A percentile compares a stretch with the other conserved stretches of the same genome.
Conservation (phyloP, 805 yeast genomes). For the Torulaspora franciscae region DNA sequence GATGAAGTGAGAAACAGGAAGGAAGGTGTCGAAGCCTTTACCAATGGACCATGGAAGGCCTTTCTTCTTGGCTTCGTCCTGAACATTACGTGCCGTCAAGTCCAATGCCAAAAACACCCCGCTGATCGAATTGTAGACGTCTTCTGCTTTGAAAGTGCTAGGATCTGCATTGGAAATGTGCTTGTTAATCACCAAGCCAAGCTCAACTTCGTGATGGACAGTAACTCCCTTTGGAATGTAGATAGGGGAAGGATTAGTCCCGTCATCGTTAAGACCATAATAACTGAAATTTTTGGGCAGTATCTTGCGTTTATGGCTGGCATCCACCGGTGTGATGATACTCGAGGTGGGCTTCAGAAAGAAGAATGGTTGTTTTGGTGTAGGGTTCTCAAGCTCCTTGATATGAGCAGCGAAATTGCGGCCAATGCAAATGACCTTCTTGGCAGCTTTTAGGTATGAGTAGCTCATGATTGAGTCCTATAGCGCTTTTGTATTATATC, state of each 20-base stretch:
- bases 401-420: slow-evolving; percentile 97
- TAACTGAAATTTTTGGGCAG: slow-evolving; percentile 19
- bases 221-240: slow-evolving; percentile 73
- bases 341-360: slow-evolving; percentile 87
- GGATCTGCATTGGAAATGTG: slow-evolving; percentile 54
- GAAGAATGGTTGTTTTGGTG: slow-evolving; percentile 85
- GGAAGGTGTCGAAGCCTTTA: slow-evolving; percentile 93
- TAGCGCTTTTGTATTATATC: background rate
- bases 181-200: slow-evolving; percentile 71
- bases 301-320: background rate
- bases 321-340: slow-evolving; percentile 51
- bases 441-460: slow-evolving; percentile 54
- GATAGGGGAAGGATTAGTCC: slow-evolving; percentile 60
- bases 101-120: slow-evolving; percentile 91
- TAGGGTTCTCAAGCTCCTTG: slow-evolving; percentile 75
- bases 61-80: slow-evolving; percentile 86
- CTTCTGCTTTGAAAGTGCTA: slow-evolving; percentile 49
- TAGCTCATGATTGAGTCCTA: slow-evolving; percentile 38
- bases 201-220: slow-evolving; percentile 90
- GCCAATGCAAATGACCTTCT: slow-evolving; percentile 90
- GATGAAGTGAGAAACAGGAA: slow-evolving; percentile 76
- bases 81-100: slow-evolving; percentile 93
- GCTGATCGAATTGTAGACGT: slow-evolving; percentile 71
- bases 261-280: slow-evolving; percentile 27
- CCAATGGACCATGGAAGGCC: slow-evolving; percentile 97